Conservation (phyloP, 306 rosid genomes). For the Castanea sativa region DNA sequence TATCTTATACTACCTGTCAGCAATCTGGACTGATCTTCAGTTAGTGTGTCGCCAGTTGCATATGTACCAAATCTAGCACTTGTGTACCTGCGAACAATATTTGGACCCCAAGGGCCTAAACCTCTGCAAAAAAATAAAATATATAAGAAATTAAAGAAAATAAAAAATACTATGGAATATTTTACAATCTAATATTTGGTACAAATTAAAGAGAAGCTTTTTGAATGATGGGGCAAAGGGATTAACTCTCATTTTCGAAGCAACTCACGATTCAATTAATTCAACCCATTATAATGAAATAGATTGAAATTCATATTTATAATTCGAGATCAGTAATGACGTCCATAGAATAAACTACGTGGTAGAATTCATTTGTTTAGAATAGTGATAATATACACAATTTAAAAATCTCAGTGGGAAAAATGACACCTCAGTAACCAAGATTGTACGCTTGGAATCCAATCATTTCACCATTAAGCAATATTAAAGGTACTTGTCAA, state of each 20-base stretch:
- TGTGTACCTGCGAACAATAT: slow-evolving; percentile 68
- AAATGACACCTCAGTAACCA: not conserved
- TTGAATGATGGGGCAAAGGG: not conserved
- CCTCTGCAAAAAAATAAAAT: slow-evolving; percentile 53
- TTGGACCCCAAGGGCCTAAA: slow-evolving; percentile 97
- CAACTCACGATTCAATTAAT: not conserved
- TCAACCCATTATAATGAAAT: not conserved
- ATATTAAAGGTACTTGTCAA: slow-evolving; percentile 6
- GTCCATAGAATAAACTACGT: not conserved
- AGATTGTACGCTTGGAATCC: not conserved
- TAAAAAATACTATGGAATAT: slow-evolving; percentile 1
- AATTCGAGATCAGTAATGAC: not conserved
- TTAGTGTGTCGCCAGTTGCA: slow-evolving; percentile 60
- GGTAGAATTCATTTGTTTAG: not conserved
- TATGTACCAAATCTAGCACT: slow-evolving; percentile 64
- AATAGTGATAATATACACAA: not conserved
- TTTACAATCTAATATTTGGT: not conserved
- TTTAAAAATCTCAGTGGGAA: not conserved
- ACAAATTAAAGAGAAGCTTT: not conserved
- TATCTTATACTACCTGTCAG: slow-evolving; percentile 59
- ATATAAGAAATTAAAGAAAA: not conserved
- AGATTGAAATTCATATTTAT: not conserved
- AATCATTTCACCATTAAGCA: not conserved
- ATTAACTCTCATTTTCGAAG: not conserved
- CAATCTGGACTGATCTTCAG: slow-evolving; percentile 66